These are phyloP conservation scores for Fusarium fujikuroi DNA, from an alignment of 2,329 filamentous ascomycete genomes.

Conservation along the genomic window DNA sequence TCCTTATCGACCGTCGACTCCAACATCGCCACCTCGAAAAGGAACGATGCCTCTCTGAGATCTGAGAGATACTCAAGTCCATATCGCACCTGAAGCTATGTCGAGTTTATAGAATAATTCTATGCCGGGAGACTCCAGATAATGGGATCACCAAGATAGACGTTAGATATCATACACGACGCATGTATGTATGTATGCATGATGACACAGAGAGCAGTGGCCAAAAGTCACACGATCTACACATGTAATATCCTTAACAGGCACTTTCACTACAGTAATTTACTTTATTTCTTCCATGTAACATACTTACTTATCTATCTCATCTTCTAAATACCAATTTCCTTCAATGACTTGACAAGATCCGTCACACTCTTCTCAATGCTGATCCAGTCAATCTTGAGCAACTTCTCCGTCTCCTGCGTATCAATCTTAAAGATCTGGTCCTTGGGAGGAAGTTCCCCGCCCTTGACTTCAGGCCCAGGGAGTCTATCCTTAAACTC, in stretches of 20 bases:
- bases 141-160: conserved; percentile 6
- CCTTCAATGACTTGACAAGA: conserved; percentile 71
- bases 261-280: conserved; percentile 4
- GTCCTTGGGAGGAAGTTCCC: conserved; percentile 53
- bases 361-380: conserved; percentile 72
- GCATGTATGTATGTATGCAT: conserved; percentile 7
- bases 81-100: neutral
- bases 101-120: neutral
- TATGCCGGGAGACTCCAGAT: conserved; percentile 17
- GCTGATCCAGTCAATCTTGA: conserved; percentile 71
- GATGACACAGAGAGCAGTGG: neutral
- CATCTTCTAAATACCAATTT: conserved; percentile 44
- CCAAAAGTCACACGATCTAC: conserved; percentile 8
- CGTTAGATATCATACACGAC: neutral
- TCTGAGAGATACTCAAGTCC: neutral
- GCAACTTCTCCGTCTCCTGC: conserved; percentile 64
- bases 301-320: neutral
- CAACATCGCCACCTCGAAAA: conserved; percentile 13
- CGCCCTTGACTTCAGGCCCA: conserved; percentile 55
- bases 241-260: conserved; percentile 2
- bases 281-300: neutral
- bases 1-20: conserved; percentile 22
- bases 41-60: neutral
- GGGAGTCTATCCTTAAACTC: conserved; percentile 61
- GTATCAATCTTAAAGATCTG: conserved; percentile 67